phyloP scores from a whole-genome alignment of 768 basidiomycete species.

The Mrakia gelida region DNA sequence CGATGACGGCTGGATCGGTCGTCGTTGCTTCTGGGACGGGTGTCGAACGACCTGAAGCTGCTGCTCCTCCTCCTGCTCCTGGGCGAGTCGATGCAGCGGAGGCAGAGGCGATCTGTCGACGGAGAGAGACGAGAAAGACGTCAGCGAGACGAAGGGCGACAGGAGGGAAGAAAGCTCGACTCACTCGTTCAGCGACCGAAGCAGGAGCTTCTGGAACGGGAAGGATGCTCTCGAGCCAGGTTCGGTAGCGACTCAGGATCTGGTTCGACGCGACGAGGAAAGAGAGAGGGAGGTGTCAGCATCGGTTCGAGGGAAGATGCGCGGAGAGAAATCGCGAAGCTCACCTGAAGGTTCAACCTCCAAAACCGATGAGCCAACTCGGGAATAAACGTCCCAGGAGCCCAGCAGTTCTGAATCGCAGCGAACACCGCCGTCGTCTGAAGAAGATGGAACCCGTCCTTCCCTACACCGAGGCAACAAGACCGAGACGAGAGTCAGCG shows the following conservation, averaged over 20 bases:
- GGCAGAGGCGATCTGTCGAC: background rate
- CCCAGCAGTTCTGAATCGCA: slow-evolving; percentile 79
- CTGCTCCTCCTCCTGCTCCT: background rate
- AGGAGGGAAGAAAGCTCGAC: background rate
- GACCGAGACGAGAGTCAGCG: background rate
- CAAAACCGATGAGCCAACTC: slow-evolving; percentile 82
- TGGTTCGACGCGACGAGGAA: slow-evolving; percentile 40
- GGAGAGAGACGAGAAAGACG: background rate
- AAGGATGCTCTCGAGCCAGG: slow-evolving; percentile 65
- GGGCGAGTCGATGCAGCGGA: background rate
- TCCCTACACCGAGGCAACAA: background rate
- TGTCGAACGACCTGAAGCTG: slow-evolving; percentile 4
- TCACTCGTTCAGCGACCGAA: background rate
- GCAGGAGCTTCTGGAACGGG: slow-evolving; percentile 49
- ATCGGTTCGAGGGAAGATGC: background rate
- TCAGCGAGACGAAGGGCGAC: background rate
- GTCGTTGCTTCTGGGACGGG: background rate
- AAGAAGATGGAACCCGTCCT: slow-evolving; percentile 34
- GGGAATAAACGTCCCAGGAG: slow-evolving; percentile 74
- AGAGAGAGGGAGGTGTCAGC: too few species aligned
- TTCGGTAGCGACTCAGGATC: slow-evolving; percentile 74
- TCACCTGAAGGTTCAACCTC: slow-evolving; percentile 82
- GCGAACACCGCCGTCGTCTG: slow-evolving; percentile 55
- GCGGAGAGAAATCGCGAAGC: slow-evolving; percentile 30
- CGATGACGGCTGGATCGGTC: slow-evolving; percentile 40